Conservation (phyloP, 2,329 filamentous ascomycete species). For the Ophiocordyceps camponoti-saundersi region DNA sequence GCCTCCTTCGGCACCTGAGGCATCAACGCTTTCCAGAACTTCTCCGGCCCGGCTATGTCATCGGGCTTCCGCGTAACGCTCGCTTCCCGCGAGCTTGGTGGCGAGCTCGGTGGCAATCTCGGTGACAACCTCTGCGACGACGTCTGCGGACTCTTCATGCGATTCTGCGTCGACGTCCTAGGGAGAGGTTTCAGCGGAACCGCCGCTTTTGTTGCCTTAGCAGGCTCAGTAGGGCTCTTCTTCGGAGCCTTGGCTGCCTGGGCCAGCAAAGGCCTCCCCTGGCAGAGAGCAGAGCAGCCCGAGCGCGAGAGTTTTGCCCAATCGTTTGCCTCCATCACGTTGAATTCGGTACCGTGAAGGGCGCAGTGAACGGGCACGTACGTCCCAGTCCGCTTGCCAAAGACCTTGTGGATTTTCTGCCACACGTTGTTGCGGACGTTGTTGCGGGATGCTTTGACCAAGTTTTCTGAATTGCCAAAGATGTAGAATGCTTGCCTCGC, state of each 20-base stretch:
- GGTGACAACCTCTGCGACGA: too few relatives aligned
- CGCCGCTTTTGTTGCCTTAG: too few relatives aligned
- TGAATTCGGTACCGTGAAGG: conserved; percentile 29
- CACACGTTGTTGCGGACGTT: conserved; percentile 23
- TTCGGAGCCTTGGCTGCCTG: neutral
- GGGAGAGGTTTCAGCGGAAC: too few relatives aligned
- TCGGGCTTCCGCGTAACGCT: too few relatives aligned
- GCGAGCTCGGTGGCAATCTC: too few relatives aligned
- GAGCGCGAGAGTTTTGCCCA: neutral
- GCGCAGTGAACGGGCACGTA: conserved; percentile 46
- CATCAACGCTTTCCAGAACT: too few relatives aligned
- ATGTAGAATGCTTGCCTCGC: conserved; percentile 69
- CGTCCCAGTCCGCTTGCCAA: conserved; percentile 19
- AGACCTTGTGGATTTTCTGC: conserved; percentile 21
- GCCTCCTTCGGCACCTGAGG: too few relatives aligned
- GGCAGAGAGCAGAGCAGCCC: neutral
- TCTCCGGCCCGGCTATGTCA: too few relatives aligned
- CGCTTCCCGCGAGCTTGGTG: too few relatives aligned
- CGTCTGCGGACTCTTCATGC: too few relatives aligned
- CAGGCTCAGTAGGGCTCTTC: neutral
- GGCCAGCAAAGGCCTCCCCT: too few relatives aligned
- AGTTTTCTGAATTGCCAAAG: conserved; percentile 54
- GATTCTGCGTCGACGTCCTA: too few relatives aligned
- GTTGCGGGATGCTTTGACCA: conserved; percentile 26
- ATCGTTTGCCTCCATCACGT: neutral